These are phyloP conservation scores for Betula pendula DNA, from an alignment of 306 rosid genomes.

Conservation along the genomic window DNA sequence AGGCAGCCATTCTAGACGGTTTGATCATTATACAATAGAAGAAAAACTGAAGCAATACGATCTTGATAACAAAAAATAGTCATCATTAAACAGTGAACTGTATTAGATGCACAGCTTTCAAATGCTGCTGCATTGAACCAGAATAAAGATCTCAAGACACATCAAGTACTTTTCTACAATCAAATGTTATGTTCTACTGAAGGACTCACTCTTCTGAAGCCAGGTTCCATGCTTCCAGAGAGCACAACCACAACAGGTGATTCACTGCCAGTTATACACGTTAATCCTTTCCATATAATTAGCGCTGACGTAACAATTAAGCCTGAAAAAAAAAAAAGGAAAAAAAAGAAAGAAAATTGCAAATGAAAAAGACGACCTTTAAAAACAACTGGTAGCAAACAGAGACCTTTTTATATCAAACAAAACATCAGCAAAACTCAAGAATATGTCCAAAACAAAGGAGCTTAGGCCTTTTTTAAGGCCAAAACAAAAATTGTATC, in stretches of 20 bases:
- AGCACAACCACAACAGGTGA: constrained; percentile 83
- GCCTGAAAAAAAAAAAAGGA: constrained; percentile 38
- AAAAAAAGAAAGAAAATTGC: neutral
- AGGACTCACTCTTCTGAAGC: constrained; percentile 65
- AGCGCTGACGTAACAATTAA: constrained; percentile 62
- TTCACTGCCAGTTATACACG: constrained; percentile 68
- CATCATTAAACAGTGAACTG: neutral
- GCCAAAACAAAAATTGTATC: neutral
- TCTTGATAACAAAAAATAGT: neutral
- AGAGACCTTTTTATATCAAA: neutral
- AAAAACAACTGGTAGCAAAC: neutral
- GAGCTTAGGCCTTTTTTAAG: no score
- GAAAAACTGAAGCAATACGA: neutral
- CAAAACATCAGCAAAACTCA: neutral
- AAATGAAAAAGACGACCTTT: neutral
- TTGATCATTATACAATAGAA: neutral
- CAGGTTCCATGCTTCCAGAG: constrained; percentile 91
- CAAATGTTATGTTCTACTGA: neutral
- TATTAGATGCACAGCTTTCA: neutral
- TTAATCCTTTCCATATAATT: constrained; percentile 73
- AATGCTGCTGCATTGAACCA: neutral
- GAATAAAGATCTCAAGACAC: neutral
- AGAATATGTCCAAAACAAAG: no score
- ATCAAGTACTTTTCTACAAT: neutral
- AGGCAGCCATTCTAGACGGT: neutral